Base-by-base conservation (phyloP, 306 rosid genomes). In the Vigna mungo region DNA sequence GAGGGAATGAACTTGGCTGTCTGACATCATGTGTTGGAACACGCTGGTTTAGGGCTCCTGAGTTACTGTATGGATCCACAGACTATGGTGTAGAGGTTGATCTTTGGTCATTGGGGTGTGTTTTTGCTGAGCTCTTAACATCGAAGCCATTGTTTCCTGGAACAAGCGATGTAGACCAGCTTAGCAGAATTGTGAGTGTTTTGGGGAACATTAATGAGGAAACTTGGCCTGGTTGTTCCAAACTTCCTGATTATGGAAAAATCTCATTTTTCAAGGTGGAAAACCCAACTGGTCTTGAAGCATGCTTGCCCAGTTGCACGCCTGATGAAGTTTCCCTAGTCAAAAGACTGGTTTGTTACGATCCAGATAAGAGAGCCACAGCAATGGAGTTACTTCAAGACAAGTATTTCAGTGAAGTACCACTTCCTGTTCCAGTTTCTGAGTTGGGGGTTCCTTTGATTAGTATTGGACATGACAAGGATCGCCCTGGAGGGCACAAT, bases 31-130 rank as follows among this genome's bases (percentile, higher is more conserved):
- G 97, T 72, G 96, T 94, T 0, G 98, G 97, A 67, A 90, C 97
- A 58, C 87, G 96, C 37, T 90, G 96, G 97, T 95, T 78, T 77
- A 80, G 85, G 64, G 92, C 97, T 14, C 99, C 97, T 3, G 99
- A 95, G 82, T 82, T 95, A 63, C 97, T 95, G 43, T 92, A 80
- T 17, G 97, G 97, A 18, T 88, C 96, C 59, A 80, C 77, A 1
- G 83, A 84, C 74, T 95, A 95, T n/a, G 91, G 97, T 76, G 51
- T 88, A 30, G 97, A 87, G 89, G 83, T 92, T 58, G 99, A 95
- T 85, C 83, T 95, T 7, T 95, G 99, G 99, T 90, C 99, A 7
- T 55, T 95, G 76, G 99, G 99, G 10, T 92, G 99, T 87, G 77
- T 95, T 66, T 89, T 92, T 18, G 86, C 97, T 0, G 97, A 92